Base-by-base conservation (phyloP, 1,139 yeast species). In the Saccharomyces hybrid region DNA sequence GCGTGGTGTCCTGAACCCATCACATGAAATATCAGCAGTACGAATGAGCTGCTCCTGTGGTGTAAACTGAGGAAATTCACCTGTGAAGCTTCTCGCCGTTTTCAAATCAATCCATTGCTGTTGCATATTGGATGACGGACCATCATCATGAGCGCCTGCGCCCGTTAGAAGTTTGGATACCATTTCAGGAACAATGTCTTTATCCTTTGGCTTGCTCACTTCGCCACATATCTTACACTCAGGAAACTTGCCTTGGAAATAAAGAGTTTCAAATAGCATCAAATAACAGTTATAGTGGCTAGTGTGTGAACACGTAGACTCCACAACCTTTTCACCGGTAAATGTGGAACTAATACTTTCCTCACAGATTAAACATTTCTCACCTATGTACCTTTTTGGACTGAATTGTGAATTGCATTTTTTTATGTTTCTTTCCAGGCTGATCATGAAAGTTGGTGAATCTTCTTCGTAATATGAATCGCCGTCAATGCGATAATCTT, bases 281-380 rank as follows among this genome's bases (percentile, higher is more conserved):
- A 58, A 51, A 47, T 62, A 67, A 50, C 71, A 68, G 32, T 64
- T 61, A 53, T 60, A 64, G 54, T 68, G 71, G 41, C 62, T 56
- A 28, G 62, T 59, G 54, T 69, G 71, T 13, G 64, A 59, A 59
- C 77, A 73, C 2, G 64, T 58, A 42, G 74, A 55, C 46, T 69
- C 71, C 2, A 74, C 53, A 1, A 68, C 60, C 50, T 66, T 70
- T 60, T 73, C 77, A 8, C 72, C 73, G 1, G 58, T 44, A 26
- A 73, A 62, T 34, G 64, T 63, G 7, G 62, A 59, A 6, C 65
- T 61, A 41, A 73, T 60, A 3, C 62, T 58, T 48, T 74, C 78
- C 11, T 67, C 67, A 58, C 78, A 74, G 25, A 73, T 60, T 7
- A 66, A 62, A 55, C 78, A 74, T 2, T 47, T 52, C 41, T 64